phyloP scores from a whole-genome alignment of 2,329 filamentous ascomycete species.

The Xylariaceae sp. region DNA sequence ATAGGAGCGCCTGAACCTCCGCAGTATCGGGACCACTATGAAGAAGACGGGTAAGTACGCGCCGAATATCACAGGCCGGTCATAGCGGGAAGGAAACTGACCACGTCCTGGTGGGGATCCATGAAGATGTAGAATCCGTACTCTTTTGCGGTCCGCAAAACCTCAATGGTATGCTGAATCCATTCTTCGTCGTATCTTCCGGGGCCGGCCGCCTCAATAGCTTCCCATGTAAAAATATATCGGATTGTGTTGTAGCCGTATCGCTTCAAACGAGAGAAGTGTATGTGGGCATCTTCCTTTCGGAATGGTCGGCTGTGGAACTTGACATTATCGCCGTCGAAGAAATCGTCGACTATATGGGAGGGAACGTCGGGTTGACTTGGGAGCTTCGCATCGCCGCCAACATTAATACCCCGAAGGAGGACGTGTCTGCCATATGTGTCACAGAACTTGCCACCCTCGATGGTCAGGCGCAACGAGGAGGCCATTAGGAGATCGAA shows the following conservation, averaged over 20 bases:
- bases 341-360: constrained; percentile 74
- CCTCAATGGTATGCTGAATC: constrained; percentile 83
- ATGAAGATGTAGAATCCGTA: constrained; percentile 98
- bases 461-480: constrained; percentile 68
- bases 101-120: constrained; percentile 98
- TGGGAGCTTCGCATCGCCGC: constrained; percentile 86
- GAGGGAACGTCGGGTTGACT: constrained; percentile 77
- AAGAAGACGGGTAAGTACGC: constrained; percentile 22
- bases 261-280: constrained; percentile 80
- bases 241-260: constrained; percentile 96
- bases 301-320: constrained; percentile 85
- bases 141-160: constrained; percentile 76
- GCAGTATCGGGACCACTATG: constrained; percentile 85
- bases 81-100: constrained; percentile 46
- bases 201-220: constrained; percentile 89
- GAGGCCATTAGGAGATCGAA: too few relatives aligned
- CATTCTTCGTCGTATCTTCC: constrained; percentile 91
- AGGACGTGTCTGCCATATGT: constrained; percentile 76
- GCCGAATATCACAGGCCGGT: too few relatives aligned
- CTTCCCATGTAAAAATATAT: constrained; percentile 98
- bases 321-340: constrained; percentile 85
- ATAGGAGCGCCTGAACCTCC: constrained; percentile 94
- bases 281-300: constrained; percentile 74
- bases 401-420: constrained; percentile 89
- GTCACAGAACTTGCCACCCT: constrained; percentile 83